Percentiles rank a stretch among this genome's conserved stretches.
Conservation (phyloP, 257 asterid genomes). For the Apocynum venetum region DNA sequence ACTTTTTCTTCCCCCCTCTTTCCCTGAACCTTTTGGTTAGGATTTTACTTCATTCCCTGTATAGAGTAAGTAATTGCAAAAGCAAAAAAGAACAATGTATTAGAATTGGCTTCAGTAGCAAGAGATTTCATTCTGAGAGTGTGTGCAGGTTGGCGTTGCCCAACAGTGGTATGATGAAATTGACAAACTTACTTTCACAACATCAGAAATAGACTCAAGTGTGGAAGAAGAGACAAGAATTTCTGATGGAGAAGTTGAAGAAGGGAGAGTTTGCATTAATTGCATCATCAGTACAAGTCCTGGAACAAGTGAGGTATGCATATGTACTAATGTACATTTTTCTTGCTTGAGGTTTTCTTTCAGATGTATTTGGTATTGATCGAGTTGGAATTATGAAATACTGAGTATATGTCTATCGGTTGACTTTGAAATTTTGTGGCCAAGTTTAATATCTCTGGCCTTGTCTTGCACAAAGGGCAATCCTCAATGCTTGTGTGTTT, state of each 20-base stretch:
- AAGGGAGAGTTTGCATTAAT: slow-evolving; percentile 47
- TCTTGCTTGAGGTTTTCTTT: background rate
- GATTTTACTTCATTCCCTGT: too few species aligned
- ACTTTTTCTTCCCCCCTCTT: background rate
- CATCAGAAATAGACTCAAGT: slow-evolving; percentile 35
- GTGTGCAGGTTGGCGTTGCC: slow-evolving; percentile 59
- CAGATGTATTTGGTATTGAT: background rate
- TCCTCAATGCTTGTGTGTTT: background rate
- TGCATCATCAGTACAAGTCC: slow-evolving; percentile 84
- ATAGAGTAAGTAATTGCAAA: background rate
- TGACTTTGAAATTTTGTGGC: background rate
- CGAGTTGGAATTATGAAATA: background rate
- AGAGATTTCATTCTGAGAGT: slow-evolving; percentile 13
- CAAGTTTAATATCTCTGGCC: background rate
- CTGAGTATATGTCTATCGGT: background rate
- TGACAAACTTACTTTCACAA: slow-evolving; percentile 46
- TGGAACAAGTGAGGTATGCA: slow-evolving; percentile 84
- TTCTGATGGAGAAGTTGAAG: slow-evolving; percentile 30
- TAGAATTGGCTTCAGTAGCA: slow-evolving; percentile 8
- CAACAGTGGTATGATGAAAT: slow-evolving; percentile 84
- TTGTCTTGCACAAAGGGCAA: background rate
- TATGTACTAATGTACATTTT: background rate
- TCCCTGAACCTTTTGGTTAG: slow-evolving; percentile 6
- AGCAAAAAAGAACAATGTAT: background rate
- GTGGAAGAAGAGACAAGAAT: slow-evolving; percentile 25